phyloP scores from a whole-genome alignment of 495 filamentous ascomycete species.

The Aspergillus indologenus region DNA sequence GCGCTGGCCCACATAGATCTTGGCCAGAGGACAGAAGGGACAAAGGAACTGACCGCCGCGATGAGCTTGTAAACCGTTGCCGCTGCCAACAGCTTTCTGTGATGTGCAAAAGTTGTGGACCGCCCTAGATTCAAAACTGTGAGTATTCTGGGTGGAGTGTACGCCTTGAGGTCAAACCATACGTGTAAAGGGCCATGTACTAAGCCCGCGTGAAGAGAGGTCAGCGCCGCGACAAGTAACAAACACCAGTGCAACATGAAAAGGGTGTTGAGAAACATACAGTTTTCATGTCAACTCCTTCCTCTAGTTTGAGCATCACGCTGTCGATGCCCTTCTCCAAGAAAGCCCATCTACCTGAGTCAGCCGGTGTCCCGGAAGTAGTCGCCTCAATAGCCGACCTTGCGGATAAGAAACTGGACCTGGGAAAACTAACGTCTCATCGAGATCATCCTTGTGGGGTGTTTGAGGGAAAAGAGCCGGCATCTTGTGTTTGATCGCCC shows the following conservation, averaged over 20 bases:
- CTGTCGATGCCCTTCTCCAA: slow-evolving; percentile 81
- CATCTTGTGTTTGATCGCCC: slow-evolving; percentile 31
- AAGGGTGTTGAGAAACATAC: slow-evolving; percentile 47
- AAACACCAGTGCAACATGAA: background rate
- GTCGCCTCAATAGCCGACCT: background rate
- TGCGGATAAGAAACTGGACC: background rate
- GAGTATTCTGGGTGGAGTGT: slow-evolving; percentile 14
- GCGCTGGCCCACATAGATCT: background rate
- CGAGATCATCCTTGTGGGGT: slow-evolving; percentile 79
- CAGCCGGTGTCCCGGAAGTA: slow-evolving; percentile 6
- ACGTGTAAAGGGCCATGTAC: slow-evolving; percentile 99
- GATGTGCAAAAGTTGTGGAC: slow-evolving; percentile 99
- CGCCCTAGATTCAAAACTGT: slow-evolving; percentile 52
- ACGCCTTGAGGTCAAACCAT: slow-evolving; percentile 23
- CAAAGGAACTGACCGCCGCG: slow-evolving; percentile 64
- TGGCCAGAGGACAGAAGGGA: slow-evolving; percentile 1
- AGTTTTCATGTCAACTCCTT: slow-evolving; percentile 87
- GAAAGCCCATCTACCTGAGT: slow-evolving; percentile 71
- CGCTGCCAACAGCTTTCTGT: slow-evolving; percentile 73
- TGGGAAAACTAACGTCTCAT: slow-evolving; percentile 64
- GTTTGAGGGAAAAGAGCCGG: slow-evolving; percentile 38
- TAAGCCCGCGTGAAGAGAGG: slow-evolving; percentile 26
- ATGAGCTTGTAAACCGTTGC: slow-evolving; percentile 57
- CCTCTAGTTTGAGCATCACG: slow-evolving; percentile 89
- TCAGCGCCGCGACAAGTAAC: slow-evolving; percentile 8